Percentiles rank a stretch among this genome's conserved stretches.
Evolutionary conservation across 139 green algal genomes (phyloP).

Genomic region (Coelastrella sp.): DNA sequence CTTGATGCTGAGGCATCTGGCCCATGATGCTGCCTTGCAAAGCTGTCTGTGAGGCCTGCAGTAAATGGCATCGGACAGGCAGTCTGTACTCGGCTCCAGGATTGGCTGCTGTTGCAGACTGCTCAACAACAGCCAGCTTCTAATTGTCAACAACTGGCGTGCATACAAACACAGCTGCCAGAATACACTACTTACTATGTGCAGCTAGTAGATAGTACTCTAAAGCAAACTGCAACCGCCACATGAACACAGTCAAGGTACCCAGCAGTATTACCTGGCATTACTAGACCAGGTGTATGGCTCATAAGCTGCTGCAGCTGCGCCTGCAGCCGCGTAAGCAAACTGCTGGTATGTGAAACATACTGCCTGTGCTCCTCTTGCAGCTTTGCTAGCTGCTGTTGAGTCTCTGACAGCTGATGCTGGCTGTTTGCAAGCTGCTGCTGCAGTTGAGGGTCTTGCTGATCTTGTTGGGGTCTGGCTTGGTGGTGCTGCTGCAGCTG

Average conservation of each 20-base stretch:
- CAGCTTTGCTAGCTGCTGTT: conserved; percentile 30
- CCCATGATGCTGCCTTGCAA: background rate
- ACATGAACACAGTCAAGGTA: no score
- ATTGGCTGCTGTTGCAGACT: no score
- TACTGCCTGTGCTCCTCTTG: conserved; percentile 30
- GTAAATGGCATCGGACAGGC: background rate
- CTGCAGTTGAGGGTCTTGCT: background rate
- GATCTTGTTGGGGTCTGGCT: background rate
- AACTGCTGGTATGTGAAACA: conserved; percentile 13
- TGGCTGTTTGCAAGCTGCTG: background rate
- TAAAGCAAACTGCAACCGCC: no score
- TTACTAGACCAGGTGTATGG: background rate
- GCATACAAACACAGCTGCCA: no score
- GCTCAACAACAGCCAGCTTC: no score
- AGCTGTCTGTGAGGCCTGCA: background rate
- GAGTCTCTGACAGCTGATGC: conserved; percentile 2
- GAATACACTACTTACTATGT: no score
- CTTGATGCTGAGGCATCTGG: background rate
- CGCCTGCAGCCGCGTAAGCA: conserved; percentile 19
- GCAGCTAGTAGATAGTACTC: no score
- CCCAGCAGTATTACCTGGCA: no score
- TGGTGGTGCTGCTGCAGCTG: background rate
- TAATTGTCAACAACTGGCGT: no score
- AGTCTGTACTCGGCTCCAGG: no score
- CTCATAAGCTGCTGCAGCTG: conserved; percentile 41